Evolutionary conservation across 257 asterid genomes (phyloP), one percentile per base, ranked within the genome.

Genomic region (Solanum piurae): DNA sequence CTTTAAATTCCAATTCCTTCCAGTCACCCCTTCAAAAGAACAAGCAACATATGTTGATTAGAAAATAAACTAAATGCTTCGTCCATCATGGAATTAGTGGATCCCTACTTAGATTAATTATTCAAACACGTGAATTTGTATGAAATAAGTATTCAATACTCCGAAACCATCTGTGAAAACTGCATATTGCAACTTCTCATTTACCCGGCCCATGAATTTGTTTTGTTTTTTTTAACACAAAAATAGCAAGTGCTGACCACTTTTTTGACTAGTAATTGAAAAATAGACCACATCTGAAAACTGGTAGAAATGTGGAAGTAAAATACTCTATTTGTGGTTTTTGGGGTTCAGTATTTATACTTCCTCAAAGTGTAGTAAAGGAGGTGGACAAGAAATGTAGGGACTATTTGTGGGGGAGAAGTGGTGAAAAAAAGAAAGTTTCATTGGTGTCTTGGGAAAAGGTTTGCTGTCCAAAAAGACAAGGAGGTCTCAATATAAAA

Each of bases 1-100:
- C 99, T 89, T 97, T 97, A 85, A 96, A 96, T 89, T 94, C 98
- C 88, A 97, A 46, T 84, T 96, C 98, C 91, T 92, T 94, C 99
- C 99, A 96, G 36, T 96, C 99, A 82, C 97, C 99, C 93, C 99
- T 96, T 84, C 90, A 94, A 84, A 82, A 88, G 76, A 84, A 83
- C 38, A 86, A 76, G 31, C 38, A 77, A 66, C 58, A 79, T 49
- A 82, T 49, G 62, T 82, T 49, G 16, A 49, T 29, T 37, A 29
- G 69, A 49, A 49, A 20, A 82, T 18, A 82, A 80, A 82, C 69
- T 9, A 33, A 82, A 82, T 82, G 44, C 42, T 46, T 49, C 6
- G 40, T 46, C 42, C 42, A 49, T 18, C 68, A 2, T 49, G 86
- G 31, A 29, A 82, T 49, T 49, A 29, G 44, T 33, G 85, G 37